phyloP scores from a whole-genome alignment of 2,329 filamentous ascomycete genomes.

The Cladosporium sp. region DNA sequence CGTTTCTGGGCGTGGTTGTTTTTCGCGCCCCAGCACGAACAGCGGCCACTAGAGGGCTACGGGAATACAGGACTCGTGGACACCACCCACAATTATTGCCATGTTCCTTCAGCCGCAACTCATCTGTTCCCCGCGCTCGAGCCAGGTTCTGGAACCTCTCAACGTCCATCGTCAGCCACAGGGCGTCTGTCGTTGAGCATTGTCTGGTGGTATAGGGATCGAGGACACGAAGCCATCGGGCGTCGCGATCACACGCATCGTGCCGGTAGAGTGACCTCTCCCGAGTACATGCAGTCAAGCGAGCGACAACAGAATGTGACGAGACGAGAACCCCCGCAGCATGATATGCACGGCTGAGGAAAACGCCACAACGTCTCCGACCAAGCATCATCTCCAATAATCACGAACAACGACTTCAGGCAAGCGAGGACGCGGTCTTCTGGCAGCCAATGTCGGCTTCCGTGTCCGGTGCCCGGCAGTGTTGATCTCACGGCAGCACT shows the following conservation, averaged over 20 bases:
- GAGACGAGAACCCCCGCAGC: background rate
- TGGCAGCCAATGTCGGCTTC: background rate
- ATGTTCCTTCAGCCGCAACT: background rate
- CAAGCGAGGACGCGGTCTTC: background rate
- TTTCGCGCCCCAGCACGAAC: background rate
- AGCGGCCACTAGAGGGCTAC: too few relatives aligned
- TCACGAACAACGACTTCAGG: background rate
- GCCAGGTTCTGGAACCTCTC: background rate
- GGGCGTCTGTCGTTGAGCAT: background rate
- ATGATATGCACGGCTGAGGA: slow-evolving; percentile 3
- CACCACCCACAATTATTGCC: background rate
- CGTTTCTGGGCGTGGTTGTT: slow-evolving; percentile 8
- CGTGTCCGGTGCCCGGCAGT: background rate
- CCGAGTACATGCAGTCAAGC: slow-evolving; percentile 5
- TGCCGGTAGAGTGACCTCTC: background rate
- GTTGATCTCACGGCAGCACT: slow-evolving; percentile 2
- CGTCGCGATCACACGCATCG: background rate
- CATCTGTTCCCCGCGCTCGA: background rate
- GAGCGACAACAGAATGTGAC: background rate
- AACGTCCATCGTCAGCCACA: background rate
- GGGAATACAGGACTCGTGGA: background rate
- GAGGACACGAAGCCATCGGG: background rate
- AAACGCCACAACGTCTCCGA: background rate
- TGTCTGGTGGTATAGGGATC: background rate
- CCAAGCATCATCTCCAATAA: background rate